Conservation (phyloP, 169 alveolate genomes). For the Plasmodium vivax region DNA sequence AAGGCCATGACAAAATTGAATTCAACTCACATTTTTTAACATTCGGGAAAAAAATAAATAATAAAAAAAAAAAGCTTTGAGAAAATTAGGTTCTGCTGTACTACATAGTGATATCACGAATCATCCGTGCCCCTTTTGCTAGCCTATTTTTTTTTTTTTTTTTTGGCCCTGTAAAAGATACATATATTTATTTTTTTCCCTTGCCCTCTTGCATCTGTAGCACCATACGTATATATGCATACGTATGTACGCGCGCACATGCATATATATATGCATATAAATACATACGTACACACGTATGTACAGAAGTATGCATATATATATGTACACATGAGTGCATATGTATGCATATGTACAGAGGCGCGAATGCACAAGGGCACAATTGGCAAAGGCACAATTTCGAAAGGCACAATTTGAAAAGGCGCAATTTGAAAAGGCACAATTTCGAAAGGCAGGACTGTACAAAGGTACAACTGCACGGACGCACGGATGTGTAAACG, state of each 20-base stretch:
- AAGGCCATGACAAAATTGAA: neutral
- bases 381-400: neutral
- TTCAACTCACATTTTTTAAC: constrained; percentile 8
- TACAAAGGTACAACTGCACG: neutral
- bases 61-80: neutral
- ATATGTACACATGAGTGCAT: constrained; percentile 11
- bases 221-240: constrained; percentile 8
- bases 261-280: neutral
- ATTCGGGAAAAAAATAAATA: neutral
- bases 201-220: neutral
- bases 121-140: neutral
- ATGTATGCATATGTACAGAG: neutral
- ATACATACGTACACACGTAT: neutral
- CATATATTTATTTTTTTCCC: neutral
- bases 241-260: neutral
- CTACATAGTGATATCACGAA: neutral
- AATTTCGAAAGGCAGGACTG: neutral
- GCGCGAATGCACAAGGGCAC: neutral
- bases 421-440: neutral
- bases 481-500: neutral
- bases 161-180: neutral
- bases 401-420: too few species aligned
- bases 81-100: constrained; percentile 2
- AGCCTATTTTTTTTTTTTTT: neutral
- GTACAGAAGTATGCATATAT: constrained; percentile 1